Base-by-base conservation (phyloP, 2,329 filamentous ascomycete genomes). In the Sodiomyces alkalinus region DNA sequence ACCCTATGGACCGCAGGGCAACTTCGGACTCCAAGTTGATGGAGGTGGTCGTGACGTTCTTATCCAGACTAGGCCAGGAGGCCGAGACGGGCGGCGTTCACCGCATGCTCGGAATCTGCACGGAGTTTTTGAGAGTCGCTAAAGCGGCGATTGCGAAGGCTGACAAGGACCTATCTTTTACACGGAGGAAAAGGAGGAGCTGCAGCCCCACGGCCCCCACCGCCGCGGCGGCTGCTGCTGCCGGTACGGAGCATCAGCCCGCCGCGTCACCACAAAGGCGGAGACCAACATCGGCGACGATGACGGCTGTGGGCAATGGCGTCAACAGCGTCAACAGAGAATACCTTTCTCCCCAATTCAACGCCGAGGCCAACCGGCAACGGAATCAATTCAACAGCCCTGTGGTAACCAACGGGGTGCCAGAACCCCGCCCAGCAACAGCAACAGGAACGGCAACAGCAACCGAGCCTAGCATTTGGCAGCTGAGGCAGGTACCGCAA, bases 81-180 rank as follows among this genome's bases (percentile, higher is more conserved):
- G 81, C 86, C 38, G 80, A 85, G 32, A 90, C 86, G 33, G 81
- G 85, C 22, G 86, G 82, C 42, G 82, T 96, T 5, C 82, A 83
- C 47, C 80, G 90, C 27, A 96, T 96, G 83, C 68, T 94, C 12
- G 79, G 77, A 15, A 78, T 96, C 1, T 96, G 87, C 51, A 73
- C 81, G n/a, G 90, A 98, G 45, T 98, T 98, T 42, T 86, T 93
- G 50, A 74, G 90, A 33, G 94, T 98, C 38, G 85, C 85, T 19
- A 82, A 78, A 45, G 74, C 85, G 3, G 83, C 93, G 7, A 74
- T 96, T 25, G 87, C 96, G 34, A 92, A 86, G 49, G 72, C 82
- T 1, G 87, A 96, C 46, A 83, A 79, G 44, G 87, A 96, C 28
- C 71, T 80, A 19, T 68, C 76, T 16, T 75, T n/a, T n/a, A n/a